Base-by-base conservation (phyloP, 768 basidiomycete genomes). In the Amanita pallidorosea region DNA sequence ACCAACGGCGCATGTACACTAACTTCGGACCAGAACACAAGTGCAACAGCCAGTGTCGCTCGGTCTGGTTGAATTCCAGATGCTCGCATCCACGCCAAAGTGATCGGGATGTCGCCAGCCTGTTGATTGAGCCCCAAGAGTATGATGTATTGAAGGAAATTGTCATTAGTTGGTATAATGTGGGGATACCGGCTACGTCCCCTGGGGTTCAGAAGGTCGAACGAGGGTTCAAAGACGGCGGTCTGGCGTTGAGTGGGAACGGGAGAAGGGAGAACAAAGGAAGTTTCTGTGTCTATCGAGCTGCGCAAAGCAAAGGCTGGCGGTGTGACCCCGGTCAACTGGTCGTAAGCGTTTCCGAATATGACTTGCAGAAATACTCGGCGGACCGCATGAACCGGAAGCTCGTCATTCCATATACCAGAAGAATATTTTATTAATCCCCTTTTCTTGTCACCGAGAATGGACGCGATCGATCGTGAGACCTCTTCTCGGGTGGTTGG, bases 21-120 rank as follows among this genome's bases (percentile, higher is more conserved):
- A 27, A 85, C 78, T 59, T 91, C 87, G 5, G 72, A 73, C 79
- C 87, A 89, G 53, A 85, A 76, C 41, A 80, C 77, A 45, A 92
- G 60, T 18, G 80, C 78, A 0, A 80, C 60, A 1, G 80, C 74
- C 11, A 92, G 63, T 13, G 83, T 83, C 36, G 69, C 64, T 23
- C 59, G 62, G n/a, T 69, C 67, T 1, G 88, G 87, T 38, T 46
- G 35, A 9, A 90, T 65, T 0, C 63, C 63, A 35, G 88, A 56
- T 13, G 68, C 70, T 6, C 74, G 73, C 87, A 88, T 89, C 87
- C 90, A 90, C 17, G 76, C 78, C 1, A 92, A 62, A 11, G 70
- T 70, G 11, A 76, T 70, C 0, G 88, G 82, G 25, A 92, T 81
- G 62, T 89, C 84, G 0, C 65, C 59, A 7, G 75, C 70, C 2